These are phyloP conservation scores for Teunomyces aglyptinius DNA, from an alignment of 805 yeast genomes.

Conservation along the genomic window DNA sequence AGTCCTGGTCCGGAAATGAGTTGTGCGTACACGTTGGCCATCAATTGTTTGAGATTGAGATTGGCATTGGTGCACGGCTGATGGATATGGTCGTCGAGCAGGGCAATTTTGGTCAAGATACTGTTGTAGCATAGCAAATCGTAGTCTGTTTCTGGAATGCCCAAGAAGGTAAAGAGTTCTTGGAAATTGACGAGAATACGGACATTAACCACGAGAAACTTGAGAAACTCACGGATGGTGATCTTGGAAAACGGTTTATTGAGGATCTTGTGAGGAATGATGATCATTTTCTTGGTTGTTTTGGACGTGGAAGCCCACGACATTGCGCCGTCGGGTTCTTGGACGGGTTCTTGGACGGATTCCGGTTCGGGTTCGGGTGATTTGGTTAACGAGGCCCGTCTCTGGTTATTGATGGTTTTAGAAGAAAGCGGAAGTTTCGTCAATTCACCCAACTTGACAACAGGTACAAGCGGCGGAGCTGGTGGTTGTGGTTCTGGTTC, in stretches of 20 bases:
- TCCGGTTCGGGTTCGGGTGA: not conserved
- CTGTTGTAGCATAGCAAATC: slow-evolving; percentile 18
- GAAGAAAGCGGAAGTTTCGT: slow-evolving; percentile 19
- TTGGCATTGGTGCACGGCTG: not conserved
- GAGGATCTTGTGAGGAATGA: slow-evolving; percentile 43
- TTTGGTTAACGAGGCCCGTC: slow-evolving; percentile 11
- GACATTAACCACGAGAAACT: slow-evolving; percentile 35
- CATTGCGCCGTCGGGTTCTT: not conserved
- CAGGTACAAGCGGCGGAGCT: slow-evolving; percentile 7
- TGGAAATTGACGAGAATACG: slow-evolving; percentile 38
- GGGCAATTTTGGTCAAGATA: slow-evolving; percentile 15
- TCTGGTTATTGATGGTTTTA: slow-evolving; percentile 14
- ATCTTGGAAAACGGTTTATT: slow-evolving; percentile 39
- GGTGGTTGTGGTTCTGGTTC: no score
- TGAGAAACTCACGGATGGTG: slow-evolving; percentile 35
- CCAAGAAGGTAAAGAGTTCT: slow-evolving; percentile 18
- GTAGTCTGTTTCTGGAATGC: slow-evolving; percentile 10
- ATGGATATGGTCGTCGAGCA: slow-evolving; percentile 12
- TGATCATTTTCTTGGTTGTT: slow-evolving; percentile 23
- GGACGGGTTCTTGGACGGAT: not conserved
- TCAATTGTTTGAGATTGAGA: slow-evolving; percentile 23
- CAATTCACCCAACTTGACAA: slow-evolving; percentile 30
- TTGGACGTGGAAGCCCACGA: not conserved
- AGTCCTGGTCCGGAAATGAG: slow-evolving; percentile 15
- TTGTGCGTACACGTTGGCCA: slow-evolving; percentile 31